These are phyloP conservation scores for Penicillium rolfsii DNA, from an alignment of 2,329 filamentous ascomycete genomes.

Conservation along the genomic window DNA sequence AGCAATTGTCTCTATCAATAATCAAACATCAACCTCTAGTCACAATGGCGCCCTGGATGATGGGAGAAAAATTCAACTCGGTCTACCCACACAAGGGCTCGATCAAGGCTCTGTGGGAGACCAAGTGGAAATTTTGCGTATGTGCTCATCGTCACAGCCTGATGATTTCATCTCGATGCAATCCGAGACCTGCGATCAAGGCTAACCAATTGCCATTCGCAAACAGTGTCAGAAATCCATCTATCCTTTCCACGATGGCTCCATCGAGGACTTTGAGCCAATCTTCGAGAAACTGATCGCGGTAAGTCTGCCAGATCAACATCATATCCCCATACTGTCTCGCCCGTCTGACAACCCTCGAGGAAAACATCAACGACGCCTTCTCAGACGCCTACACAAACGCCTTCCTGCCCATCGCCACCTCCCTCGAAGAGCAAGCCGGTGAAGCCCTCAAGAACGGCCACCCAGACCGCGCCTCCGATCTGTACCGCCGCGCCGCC, in stretches of 20 bases:
- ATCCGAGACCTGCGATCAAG: neutral
- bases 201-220: slow-evolving; percentile 34
- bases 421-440: slow-evolving; percentile 58
- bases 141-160: slow-evolving; percentile 24
- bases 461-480: slow-evolving; percentile 59
- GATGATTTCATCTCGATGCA: neutral
- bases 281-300: slow-evolving; percentile 67
- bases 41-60: slow-evolving; percentile 36
- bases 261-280: slow-evolving; percentile 69
- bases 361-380: slow-evolving; percentile 66
- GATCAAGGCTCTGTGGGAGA: slow-evolving; percentile 70
- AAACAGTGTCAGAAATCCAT: slow-evolving; percentile 60
- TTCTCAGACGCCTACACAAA: slow-evolving; percentile 67
- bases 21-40: neutral
- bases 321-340: neutral
- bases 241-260: slow-evolving; percentile 75
- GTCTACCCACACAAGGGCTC: slow-evolving; percentile 61
- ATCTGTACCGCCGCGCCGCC: slow-evolving; percentile 70
- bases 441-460: slow-evolving; percentile 54
- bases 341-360: neutral
- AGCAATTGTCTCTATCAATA: neutral
- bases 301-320: slow-evolving; percentile 38
- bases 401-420: slow-evolving; percentile 64
- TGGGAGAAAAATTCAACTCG: slow-evolving; percentile 54
- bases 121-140: slow-evolving; percentile 73